phyloP scores from a whole-genome alignment of 495 filamentous ascomycete genomes.

The Xylaria intraflava region DNA sequence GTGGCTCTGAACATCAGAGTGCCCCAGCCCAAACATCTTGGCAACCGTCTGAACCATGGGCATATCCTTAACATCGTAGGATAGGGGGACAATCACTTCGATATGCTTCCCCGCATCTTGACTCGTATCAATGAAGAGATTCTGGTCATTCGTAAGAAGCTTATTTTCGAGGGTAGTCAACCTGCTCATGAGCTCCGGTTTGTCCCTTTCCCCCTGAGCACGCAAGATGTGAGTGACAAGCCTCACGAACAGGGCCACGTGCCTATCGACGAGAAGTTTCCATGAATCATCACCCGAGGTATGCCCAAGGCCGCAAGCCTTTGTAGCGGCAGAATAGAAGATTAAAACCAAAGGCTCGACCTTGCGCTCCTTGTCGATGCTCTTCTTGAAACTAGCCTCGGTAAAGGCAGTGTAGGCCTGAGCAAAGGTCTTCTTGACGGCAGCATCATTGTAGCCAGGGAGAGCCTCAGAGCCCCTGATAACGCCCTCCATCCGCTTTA shows the following conservation, averaged over 20 bases:
- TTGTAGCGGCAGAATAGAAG: slow-evolving; percentile 64
- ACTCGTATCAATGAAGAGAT: slow-evolving; percentile 56
- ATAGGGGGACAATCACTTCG: slow-evolving; percentile 73
- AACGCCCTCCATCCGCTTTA: slow-evolving; percentile 77
- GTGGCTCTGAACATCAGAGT: slow-evolving; percentile 72
- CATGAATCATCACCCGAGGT: slow-evolving; percentile 77
- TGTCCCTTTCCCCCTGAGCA: slow-evolving; percentile 68
- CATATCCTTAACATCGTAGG: slow-evolving; percentile 96
- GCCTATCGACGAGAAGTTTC: slow-evolving; percentile 88
- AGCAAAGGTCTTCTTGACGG: slow-evolving; percentile 88
- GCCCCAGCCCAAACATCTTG: slow-evolving; percentile 72
- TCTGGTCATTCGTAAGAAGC: slow-evolving; percentile 90
- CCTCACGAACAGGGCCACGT: slow-evolving; percentile 91
- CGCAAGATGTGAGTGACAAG: slow-evolving; percentile 74
- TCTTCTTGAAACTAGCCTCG: slow-evolving; percentile 73
- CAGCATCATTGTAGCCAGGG: slow-evolving; percentile 79
- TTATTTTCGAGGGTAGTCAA: slow-evolving; percentile 84
- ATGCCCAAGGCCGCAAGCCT: slow-evolving; percentile 80
- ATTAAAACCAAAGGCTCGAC: slow-evolving; percentile 92
- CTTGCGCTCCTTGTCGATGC: slow-evolving; percentile 90
- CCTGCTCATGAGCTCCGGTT: slow-evolving; percentile 71
- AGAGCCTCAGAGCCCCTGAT: slow-evolving; percentile 56
- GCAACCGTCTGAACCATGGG: slow-evolving; percentile 79
- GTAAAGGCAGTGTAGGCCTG: slow-evolving; percentile 62
- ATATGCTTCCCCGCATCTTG: slow-evolving; percentile 54